These are phyloP conservation scores for Stevia rebaudiana DNA, from an alignment of 140 eudicot species.

Conservation along the genomic window DNA sequence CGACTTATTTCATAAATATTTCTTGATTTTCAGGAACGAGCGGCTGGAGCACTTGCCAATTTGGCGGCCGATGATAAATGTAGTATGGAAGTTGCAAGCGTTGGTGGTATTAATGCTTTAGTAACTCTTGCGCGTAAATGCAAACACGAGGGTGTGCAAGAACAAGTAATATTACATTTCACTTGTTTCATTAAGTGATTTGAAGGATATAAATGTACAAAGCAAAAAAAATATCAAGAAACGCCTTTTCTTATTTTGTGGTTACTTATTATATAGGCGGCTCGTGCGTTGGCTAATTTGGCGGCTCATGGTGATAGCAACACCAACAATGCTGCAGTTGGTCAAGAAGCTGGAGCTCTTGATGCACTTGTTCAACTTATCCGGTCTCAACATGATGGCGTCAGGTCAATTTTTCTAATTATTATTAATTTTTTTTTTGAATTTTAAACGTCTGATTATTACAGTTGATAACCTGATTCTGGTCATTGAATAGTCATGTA, in stretches of 20 bases:
- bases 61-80: conserved; percentile 98
- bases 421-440: neutral
- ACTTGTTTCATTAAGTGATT: neutral
- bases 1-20: conserved; percentile 5
- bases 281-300: conserved; percentile 97
- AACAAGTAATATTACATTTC: conserved; percentile 53
- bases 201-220: neutral
- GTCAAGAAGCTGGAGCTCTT: conserved; percentile 94
- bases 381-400: conserved; percentile 88
- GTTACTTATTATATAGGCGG: conserved; percentile 62
- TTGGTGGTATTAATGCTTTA: conserved; percentile 91
- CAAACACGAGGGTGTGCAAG: conserved; percentile 95
- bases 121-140: conserved; percentile 80
- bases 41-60: conserved; percentile 97
- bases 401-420: conserved; percentile 31
- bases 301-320: conserved; percentile 99
- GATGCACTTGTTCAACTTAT: conserved; percentile 91
- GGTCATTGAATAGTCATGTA: neutral
- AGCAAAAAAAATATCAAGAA: neutral
- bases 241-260: conserved; percentile 7
- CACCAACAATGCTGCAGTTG: conserved; percentile 85
- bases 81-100: conserved; percentile 85
- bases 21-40: conserved; percentile 74
- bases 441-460: conserved; percentile 1
- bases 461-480: neutral